Evolutionary conservation across 345 rosid species (phyloP), one percentile per base, ranked within the genome.

Genomic region (Boechera retrofracta): DNA sequence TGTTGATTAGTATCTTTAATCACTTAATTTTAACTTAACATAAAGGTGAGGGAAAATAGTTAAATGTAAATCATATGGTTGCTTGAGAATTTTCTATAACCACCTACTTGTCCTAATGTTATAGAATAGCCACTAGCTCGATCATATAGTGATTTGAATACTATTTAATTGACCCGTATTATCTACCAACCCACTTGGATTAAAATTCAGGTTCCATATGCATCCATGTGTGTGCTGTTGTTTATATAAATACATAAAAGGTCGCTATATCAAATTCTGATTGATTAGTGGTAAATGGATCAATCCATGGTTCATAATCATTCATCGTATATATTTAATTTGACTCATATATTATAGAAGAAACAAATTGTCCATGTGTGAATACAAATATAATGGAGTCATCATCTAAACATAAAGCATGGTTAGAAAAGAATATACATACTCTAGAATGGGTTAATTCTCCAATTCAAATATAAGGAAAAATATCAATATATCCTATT

Each of bases 131-230:
- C 73, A 78, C 74, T 65, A 66, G 16, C 44, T 67, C 61, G 39
- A 79, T 49, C 44, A 39, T 66, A 44, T 42, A 53, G 77, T 39
- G 64, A 60, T 33, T 53, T 73, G 35, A 61, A 73, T 61, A 73
- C 72, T 79, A 26, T 73, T 61, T 67, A 45, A 45, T 61, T 78
- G 78, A 44, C 60, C 71, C 53, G 49, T 79, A 28, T 35, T 36
- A 66, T 67, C 45, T 78, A 79, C 70, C 61, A 61, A 79, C 67
- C 78, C 71, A 79, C 82, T 73, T 52, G 69, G 7, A 72, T 15
- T 78, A 38, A 44, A 26, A 51, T 35, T 28, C 49, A 60, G 44
- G 41, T 62, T 42, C 64, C 56, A 78, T 71, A 28, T 78, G 51
- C 49, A 49, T 42, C 38, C 15, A 45, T 41, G 28, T 73, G 32